A percentile compares a stretch with the other conserved stretches of the same genome.
phyloP scores from a whole-genome alignment of 768 basidiomycete genomes.

The Paxillus ammoniavirescens region DNA sequence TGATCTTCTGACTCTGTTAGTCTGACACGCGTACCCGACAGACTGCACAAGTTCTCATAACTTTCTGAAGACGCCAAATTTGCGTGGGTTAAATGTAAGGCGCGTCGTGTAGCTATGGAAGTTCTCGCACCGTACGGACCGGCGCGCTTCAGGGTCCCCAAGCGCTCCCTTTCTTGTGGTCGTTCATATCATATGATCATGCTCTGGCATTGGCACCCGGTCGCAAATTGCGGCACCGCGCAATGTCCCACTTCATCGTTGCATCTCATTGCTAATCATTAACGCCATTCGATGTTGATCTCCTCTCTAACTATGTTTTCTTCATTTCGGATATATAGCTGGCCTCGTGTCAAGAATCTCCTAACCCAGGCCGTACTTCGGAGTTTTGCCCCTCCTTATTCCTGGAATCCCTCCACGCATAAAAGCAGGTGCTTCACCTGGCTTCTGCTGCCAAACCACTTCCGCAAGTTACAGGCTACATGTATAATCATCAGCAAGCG shows the following conservation, averaged over 20 bases:
- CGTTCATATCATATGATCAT: constrained; percentile 8
- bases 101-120: constrained; percentile 4
- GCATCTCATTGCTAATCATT: constrained; percentile 34
- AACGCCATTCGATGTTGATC: constrained; percentile 32
- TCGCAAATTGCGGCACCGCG: constrained; percentile 28
- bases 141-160: background rate
- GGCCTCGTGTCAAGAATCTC: constrained; percentile 34
- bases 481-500: constrained; percentile 50
- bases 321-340: constrained; percentile 37
- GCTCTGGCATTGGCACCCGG: background rate
- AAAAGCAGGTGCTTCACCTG: constrained; percentile 27
- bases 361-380: constrained; percentile 29
- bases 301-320: constrained; percentile 29
- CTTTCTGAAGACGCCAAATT: background rate
- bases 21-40: constrained; percentile 12
- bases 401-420: constrained; percentile 29
- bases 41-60: constrained; percentile 12
- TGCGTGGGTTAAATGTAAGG: constrained; percentile 23
- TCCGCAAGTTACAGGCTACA: constrained; percentile 51
- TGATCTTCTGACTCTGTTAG: constrained; percentile 23
- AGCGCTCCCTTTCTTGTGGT: constrained; percentile 10
- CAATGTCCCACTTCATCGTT: constrained; percentile 24
- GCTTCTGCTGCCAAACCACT: constrained; percentile 31
- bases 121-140: background rate
- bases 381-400: constrained; percentile 25